Evolutionary conservation across 202 grass and related monocot species (phyloP), one percentile per base, ranked within the genome.

Genomic region (Hordeum pubiflorum): DNA sequence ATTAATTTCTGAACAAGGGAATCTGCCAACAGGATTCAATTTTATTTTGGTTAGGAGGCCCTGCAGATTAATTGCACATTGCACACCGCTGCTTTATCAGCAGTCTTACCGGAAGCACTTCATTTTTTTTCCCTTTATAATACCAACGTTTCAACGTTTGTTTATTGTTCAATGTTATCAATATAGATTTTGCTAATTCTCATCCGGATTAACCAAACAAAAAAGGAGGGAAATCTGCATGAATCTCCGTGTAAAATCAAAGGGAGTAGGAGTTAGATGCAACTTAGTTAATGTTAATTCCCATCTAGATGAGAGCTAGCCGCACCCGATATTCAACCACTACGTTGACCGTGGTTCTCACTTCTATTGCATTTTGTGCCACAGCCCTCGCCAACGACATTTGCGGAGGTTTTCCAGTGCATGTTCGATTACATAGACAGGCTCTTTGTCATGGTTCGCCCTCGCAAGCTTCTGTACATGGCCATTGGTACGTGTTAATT

Each of bases 371-470:
- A 12, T 71, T 72, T 79, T 82, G 37, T 70, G 62, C 63, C 65
- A 65, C 92, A 99, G 96, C 90, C 96, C 41, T 82, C 96, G 63
- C 96, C 96, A 15, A 95, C 90, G 50, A 95, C 96, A 80, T 98
- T 98, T 58, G 62, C 73, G 43, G 96, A 98, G 77, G 90, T 98
- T 43, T 98, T 98, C 77, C 87, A 93, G 80, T 95, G 96, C 81
- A 93, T 99, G 77, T 99, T 99, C 87, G 92, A 95, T 83, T 99
- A 99, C 78, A 99, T 99, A 21, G 96, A 99, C 48, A 87, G 90
- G 73, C 81, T 99, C 24, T 99, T 99, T 48, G 5, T 85, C 82
- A 99, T 99, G 92, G 92, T 99, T 76, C 96, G 96, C 21, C 96
- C 96, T 60, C 89, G 96, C 12, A 93, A 85, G 77, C 90, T 99